Base-by-base conservation (phyloP, 305 asterid genomes). In the Withania somnifera region DNA sequence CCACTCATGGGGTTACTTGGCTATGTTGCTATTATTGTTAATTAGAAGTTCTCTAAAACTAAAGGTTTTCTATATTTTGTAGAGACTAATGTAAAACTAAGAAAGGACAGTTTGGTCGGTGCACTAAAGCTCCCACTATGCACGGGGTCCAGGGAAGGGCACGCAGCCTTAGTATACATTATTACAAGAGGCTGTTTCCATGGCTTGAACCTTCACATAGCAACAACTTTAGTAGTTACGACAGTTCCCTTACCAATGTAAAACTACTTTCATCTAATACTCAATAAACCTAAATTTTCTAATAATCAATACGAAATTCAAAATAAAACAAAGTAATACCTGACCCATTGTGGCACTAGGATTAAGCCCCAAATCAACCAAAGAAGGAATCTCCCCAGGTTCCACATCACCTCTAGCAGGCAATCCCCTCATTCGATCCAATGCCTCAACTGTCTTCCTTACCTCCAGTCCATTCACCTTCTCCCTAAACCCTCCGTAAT, bases 401-500 rank as follows among this genome's bases (percentile, higher is more conserved):
- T 97, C 98, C 24, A 97, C 93, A 85, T 90, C 97, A 77, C 98
- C 99, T 84, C 89, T 86, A 10, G 90, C 89, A 14, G 99, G 99
- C 89, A 97, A 89, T 6, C 94, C 98, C 82, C 88, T 92, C 87
- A 97, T 77, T 85, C 85, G 93, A 83, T 95, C 98, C 90, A 90
- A 84, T 0, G 91, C 97, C 83, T 94, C 96, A 2, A 95, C 87
- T 10, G 95, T 90, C 86, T 97, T 88, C 95, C 99, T 91, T 84
- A 94, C 95, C 78, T 91, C 87, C 91, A 92, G 87, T 11, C 94
- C 91, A 45, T 89, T 86, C 82, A 95, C 95, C 84, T 84, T 95
- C 83, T 91, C 98, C 91, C 88, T 97, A 87, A 97, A 94, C 11
- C 97, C 97, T 0, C 98, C 98, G 7, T 97, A 97, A 83, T 91